Percentiles rank a stretch among this genome's conserved stretches.
Evolutionary conservation across 768 basidiomycete species (phyloP).

Genomic region (Pleurotus tuoliensis): DNA sequence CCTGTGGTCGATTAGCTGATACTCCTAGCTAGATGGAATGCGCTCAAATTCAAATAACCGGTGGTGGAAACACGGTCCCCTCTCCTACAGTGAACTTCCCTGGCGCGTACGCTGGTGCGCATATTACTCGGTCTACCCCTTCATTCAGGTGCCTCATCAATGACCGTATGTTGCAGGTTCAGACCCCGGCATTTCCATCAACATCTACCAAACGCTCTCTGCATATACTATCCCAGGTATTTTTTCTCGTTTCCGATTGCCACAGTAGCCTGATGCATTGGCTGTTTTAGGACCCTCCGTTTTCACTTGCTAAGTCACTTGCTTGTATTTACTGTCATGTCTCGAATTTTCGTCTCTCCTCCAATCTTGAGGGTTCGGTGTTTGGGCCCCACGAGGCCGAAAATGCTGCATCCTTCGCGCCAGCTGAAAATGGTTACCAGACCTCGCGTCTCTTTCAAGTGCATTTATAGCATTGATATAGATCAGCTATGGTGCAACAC

Average conservation of each 20-base stretch:
- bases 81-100: conserved; percentile 42
- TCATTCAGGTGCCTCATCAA: neutral
- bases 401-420: neutral
- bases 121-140: conserved; percentile 18
- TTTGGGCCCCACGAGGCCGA: neutral
- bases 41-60: conserved; percentile 42
- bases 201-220: conserved; percentile 35
- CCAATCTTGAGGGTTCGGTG: too few species aligned
- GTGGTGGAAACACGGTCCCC: conserved; percentile 39
- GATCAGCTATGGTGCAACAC: too few species aligned
- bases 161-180: conserved; percentile 20
- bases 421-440: neutral
- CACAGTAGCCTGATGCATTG: neutral
- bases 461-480: too few species aligned
- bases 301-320: neutral
- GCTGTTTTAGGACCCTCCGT: neutral
- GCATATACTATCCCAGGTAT: conserved; percentile 38
- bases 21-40: conserved; percentile 36
- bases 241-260: neutral
- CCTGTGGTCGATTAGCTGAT: neutral
- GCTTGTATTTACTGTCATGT: too few species aligned
- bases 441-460: neutral
- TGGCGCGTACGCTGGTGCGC: conserved; percentile 38
- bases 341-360: too few species aligned
- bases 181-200: conserved; percentile 43